Evolutionary conservation across 1,284 basidiomycete species (phyloP).

Genomic region (Puccinia horiana): DNA sequence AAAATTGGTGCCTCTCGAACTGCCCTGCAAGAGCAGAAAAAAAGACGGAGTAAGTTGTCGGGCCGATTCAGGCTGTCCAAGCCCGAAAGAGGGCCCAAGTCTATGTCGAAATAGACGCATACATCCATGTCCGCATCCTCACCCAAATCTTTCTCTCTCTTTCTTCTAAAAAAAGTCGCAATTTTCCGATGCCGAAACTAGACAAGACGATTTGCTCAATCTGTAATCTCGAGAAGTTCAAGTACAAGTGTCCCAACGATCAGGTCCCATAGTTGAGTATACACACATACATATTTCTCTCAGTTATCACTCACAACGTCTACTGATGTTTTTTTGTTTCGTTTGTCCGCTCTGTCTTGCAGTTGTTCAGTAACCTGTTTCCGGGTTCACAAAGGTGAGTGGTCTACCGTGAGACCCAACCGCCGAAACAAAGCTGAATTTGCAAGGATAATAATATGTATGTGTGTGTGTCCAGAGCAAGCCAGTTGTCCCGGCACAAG

Average conservation of each 20-base stretch:
- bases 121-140: no score
- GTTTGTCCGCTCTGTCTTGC: not conserved
- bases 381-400: slow-evolving; percentile 24
- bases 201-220: not conserved
- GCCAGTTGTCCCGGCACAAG: slow-evolving; percentile 18
- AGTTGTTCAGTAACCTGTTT: slow-evolving; percentile 44
- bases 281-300: not conserved
- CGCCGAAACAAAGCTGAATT: not conserved
- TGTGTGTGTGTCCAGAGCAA: slow-evolving; percentile 13
- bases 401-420: not conserved
- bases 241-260: slow-evolving; percentile 38
- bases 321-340: slow-evolving; percentile 1
- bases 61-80: no score
- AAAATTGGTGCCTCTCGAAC: no score
- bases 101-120: no score
- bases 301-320: not conserved
- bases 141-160: no score
- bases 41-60: no score
- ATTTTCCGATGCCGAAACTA: not conserved
- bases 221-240: slow-evolving; percentile 5
- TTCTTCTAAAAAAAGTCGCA: not conserved
- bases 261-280: slow-evolving; percentile 35
- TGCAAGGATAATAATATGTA: not conserved
- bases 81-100: no score
- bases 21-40: no score